Evolutionary conservation across 495 filamentous ascomycete species (phyloP), one percentile per base, ranked within the genome.

Genomic region (Penicillium bovifimosum): DNA sequence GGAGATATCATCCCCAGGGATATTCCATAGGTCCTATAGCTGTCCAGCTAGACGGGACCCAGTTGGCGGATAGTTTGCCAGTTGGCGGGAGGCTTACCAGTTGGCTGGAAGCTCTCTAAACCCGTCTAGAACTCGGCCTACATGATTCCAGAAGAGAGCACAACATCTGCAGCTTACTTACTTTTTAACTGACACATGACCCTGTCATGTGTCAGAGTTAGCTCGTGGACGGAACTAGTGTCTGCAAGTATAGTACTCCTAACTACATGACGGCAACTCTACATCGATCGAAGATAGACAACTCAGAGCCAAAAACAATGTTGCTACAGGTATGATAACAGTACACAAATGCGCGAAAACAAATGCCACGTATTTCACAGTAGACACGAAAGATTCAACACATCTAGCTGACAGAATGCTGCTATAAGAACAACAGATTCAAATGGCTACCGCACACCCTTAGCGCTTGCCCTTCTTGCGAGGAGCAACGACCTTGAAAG

Each of bases 391-490:
- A 43, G 26, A 43, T 43, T 14, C 41, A n/a, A 24, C 9, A 29
- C 40, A 14, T 2, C 24, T 43, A 43, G n/a, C 27, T 10, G 10
- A 13, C 20, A 34, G 32, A 41, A 38, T 3, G 36, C 36, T 39
- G 6, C 7, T n/a, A 36, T 36, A 14, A 16, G 2, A 35, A 35
- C 20, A 35, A 26, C 18, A 26, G n/a, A n/a, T n/a, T 2, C 13
- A 10, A 6, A 41, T 6, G 28, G n/a, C 6, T 16, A 11, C 46
- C 47, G 49, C 56, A 58, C 42, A 57, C 52, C 26, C 47, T 61
- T 71, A 86, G 73, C 83, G 80, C 77, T 86, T 93, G 54, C 89
- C 87, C 81, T 95, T 96, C 82, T 96, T 97, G 69, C 95, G 91
- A 54, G 84, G 80, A 39, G 87, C 82, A 35, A 97, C 92, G 38